These are phyloP conservation scores for Neocallimastix lanati DNA, from an alignment of 192 early-diverging fungal genomes.

Conservation along the genomic window DNA sequence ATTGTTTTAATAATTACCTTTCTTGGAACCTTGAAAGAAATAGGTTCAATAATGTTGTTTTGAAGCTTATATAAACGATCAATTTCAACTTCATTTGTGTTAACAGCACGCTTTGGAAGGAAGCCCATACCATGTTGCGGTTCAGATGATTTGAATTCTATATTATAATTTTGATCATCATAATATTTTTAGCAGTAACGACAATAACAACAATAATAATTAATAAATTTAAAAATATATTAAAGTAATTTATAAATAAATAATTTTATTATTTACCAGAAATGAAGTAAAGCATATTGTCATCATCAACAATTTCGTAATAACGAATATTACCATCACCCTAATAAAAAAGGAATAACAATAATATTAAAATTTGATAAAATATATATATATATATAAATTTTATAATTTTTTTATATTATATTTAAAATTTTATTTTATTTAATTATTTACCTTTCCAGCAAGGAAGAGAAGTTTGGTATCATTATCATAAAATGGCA, in stretches of 20 bases:
- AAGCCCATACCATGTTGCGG: constrained; percentile 86
- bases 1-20: constrained; percentile 35
- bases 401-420: background rate
- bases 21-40: constrained; percentile 90
- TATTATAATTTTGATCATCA: too few relatives aligned
- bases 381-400: too few relatives aligned
- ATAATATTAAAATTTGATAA: too few relatives aligned
- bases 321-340: constrained; percentile 98
- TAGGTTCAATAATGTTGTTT: constrained; percentile 74
- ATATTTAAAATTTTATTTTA: background rate
- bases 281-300: constrained; percentile 51
- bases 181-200: too few relatives aligned
- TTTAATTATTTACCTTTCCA: constrained; percentile 46
- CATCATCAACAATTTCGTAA: constrained; percentile 93
- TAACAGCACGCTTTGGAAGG: constrained; percentile 80
- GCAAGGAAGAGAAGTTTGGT: constrained; percentile 82
- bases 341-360: too few relatives aligned
- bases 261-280: constrained; percentile 27
- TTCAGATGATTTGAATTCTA: constrained; percentile 70
- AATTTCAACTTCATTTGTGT: constrained; percentile 75
- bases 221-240: too few relatives aligned
- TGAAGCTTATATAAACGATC: constrained; percentile 87
- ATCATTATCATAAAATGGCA: constrained; percentile 89
- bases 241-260: too few relatives aligned
- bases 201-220: too few relatives aligned